These are phyloP conservation scores for Gastroboletus turbinatus DNA, from an alignment of 1,284 basidiomycete species.

Conservation along the genomic window DNA sequence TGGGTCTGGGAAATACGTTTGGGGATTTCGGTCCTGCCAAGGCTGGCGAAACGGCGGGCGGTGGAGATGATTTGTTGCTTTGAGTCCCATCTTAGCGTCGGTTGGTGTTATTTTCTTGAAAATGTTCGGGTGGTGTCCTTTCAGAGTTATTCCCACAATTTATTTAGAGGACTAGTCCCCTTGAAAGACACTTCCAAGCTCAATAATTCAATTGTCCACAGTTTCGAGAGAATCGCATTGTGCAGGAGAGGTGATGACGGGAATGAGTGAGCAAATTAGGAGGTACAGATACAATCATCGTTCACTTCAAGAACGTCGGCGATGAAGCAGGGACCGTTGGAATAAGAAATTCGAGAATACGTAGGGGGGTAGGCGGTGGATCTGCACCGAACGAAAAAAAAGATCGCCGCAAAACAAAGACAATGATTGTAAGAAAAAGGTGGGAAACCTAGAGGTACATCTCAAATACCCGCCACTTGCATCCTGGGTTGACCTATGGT, in stretches of 20 bases:
- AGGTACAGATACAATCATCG: constrained; percentile 41
- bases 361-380: background rate
- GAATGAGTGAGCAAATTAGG: constrained; percentile 35
- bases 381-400: constrained; percentile 9
- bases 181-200: background rate
- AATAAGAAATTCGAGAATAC: constrained; percentile 21
- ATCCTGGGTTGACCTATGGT: constrained; percentile 31
- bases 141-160: constrained; percentile 3
- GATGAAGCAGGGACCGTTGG: constrained; percentile 20
- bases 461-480: constrained; percentile 37
- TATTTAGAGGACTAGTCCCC: constrained; percentile 1
- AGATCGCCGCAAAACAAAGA: constrained; percentile 16
- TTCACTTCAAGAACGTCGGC: constrained; percentile 36
- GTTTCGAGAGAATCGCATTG: constrained; percentile 22
- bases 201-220: constrained; percentile 18
- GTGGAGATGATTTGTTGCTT: constrained; percentile 54
- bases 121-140: background rate
- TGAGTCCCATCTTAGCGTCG: constrained; percentile 25
- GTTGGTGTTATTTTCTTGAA: background rate
- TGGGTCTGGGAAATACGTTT: constrained; percentile 42
- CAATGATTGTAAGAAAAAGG: constrained; percentile 5
- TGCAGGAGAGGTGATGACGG: constrained; percentile 16
- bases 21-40: constrained; percentile 43
- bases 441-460: constrained; percentile 17
- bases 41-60: constrained; percentile 22